Evolutionary conservation across 768 basidiomycete genomes (phyloP), one percentile per base, ranked within the genome.

Genomic region (Coprinellus micaceus): DNA sequence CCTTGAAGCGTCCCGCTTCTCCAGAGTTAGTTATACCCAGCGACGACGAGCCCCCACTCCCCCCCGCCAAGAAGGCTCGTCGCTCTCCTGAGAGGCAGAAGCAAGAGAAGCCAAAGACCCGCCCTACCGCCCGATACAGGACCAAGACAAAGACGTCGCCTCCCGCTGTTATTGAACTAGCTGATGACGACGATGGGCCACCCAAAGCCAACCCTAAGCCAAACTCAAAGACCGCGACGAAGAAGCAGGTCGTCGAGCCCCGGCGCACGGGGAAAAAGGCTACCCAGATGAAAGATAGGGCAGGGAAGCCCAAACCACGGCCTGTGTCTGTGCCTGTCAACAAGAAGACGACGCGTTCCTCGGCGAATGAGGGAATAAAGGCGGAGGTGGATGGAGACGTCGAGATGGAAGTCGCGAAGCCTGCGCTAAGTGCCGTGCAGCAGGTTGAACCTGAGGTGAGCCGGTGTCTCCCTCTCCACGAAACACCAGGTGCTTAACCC

Each of bases 51-150:
- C 41, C 24, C 15, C 41, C 21, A 24, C 36, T 57, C 47, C 63
- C 54, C 3, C 53, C 58, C 26, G 58, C 61, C 3, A 76, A 69
- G 54, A 73, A 67, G 57, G 69, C 67, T 56, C 65, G 65, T 2
- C 72, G 67, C 12, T 51, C 49, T 37, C 49, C 49, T 43, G 13
- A 15, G 15, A 15, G 9, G 36, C 36, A 15, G 13, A 15, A 15
- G n/a, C 7, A 33, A 13, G 33, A 33, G 59, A 72, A 71, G 60
- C 67, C 61, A 17, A 69, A 70, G 33, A 60, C 61, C 24, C 68
- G 74, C 5, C 71, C 75, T 26, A 67, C 73, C 19, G 40, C 37
- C 3, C 53, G 54, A 1, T 37, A 28, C 41, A 19, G 25, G 13
- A 13, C 21, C 19, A 29, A 44, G 55, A 9, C 21, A 54, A 50